phyloP scores from a whole-genome alignment of 2,329 filamentous ascomycete genomes.

The Chrysoporthe deuterocubensis region DNA sequence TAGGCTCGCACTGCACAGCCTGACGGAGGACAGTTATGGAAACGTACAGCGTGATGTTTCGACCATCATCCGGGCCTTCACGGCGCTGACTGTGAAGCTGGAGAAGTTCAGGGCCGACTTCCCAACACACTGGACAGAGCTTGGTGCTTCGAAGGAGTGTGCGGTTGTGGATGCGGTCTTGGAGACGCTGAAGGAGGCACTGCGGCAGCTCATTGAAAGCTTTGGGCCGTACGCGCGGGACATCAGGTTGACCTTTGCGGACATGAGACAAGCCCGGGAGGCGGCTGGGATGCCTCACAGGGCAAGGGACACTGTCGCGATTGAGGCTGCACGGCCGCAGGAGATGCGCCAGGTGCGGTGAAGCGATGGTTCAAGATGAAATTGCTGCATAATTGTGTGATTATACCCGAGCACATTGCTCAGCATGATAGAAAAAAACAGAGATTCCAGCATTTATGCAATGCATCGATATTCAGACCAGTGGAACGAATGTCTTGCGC shows the following conservation, averaged over 20 bases:
- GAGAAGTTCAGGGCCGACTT: conserved; percentile 66
- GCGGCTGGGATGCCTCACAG: conserved; percentile 44
- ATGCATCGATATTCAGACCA: not conserved
- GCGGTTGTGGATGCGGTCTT: conserved; percentile 75
- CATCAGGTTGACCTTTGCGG: conserved; percentile 69
- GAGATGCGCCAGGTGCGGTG: conserved; percentile 41
- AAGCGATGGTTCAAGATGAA: not conserved
- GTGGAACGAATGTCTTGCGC: not conserved
- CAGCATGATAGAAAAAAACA: conserved; percentile 17
- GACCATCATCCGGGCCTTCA: conserved; percentile 73
- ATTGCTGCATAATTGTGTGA: conserved; percentile 18
- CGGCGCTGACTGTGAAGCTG: conserved; percentile 68
- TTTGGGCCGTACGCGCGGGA: conserved; percentile 78
- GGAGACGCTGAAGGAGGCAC: conserved; percentile 64
- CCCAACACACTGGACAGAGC: conserved; percentile 79
- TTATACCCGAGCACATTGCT: conserved; percentile 29
- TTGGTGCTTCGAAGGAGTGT: conserved; percentile 57
- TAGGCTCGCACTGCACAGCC: conserved; percentile 70
- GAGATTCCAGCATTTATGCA: conserved; percentile 1
- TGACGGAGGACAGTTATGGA: conserved; percentile 82
- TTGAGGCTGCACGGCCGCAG: conserved; percentile 28
- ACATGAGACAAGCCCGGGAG: conserved; percentile 75
- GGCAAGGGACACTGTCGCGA: conserved; percentile 31
- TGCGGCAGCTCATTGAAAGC: conserved; percentile 67
- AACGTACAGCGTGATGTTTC: conserved; percentile 85